Evolutionary conservation across 768 basidiomycete genomes (phyloP), one percentile per base, ranked within the genome.

Genomic region (Sarcodon sp.): DNA sequence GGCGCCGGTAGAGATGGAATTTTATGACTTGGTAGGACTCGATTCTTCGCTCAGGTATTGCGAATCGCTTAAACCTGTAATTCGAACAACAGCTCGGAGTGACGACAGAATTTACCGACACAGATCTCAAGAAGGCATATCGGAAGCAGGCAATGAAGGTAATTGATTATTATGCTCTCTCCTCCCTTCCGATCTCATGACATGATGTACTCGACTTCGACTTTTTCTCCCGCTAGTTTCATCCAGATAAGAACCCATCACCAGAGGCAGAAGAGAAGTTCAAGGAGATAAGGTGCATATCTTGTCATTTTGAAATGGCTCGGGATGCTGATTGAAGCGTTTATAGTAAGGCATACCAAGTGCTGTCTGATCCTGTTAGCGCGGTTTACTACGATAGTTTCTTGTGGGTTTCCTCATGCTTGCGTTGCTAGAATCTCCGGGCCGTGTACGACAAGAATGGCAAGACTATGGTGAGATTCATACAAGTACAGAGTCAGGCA

Each of bases 371-470:
- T 65, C 65, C 86, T 54, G 87, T 88, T 64, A 55, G 80, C 64
- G 35, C 38, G 54, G 33, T 49, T 33, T 12, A 9, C 8, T 46
- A 9, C 49, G 43, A 43, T 48, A 41, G 50, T 35, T 48, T 33
- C 7, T 10, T 12, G 27, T 43, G 18, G 46, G 12, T 7, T 8
- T 10, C 33, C 12, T 15, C 18, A 35, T 34, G 46, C 11, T 46
- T 47, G 36, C 54, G 3, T 57, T 52, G 43, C 50, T 60, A 87
- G 76, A 88, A 98, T 68, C 63, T 85, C 39, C 79, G 94, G 41
- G 77, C 79, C 0, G 85, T 91, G 16, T 99, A 99, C 59, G 92
- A 99, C 64, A 91, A 90, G 69, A 84, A 94, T 69, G 96, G 96
- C 39, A 89, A 87, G 65, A 76, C 79, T 45, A 88, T 86, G 77